These are phyloP conservation scores for Phoenix roebelenii DNA, from an alignment of 176 grass and related monocot genomes.

Conservation along the genomic window DNA sequence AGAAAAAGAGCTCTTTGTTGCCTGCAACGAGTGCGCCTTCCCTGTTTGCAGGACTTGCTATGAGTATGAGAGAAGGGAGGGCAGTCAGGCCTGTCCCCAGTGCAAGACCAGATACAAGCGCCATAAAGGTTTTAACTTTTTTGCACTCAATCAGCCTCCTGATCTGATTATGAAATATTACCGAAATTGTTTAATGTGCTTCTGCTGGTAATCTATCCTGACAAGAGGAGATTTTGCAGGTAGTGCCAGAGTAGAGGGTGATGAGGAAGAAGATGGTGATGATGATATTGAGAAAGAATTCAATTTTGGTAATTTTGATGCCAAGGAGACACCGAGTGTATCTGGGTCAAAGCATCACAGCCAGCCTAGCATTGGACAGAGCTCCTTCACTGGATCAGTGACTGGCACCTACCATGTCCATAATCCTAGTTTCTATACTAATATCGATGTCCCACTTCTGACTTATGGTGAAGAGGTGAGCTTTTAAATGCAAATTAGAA, in stretches of 20 bases:
- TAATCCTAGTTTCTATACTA: background rate
- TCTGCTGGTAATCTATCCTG: background rate
- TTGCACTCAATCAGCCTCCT: background rate
- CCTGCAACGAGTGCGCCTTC: constrained; percentile 44
- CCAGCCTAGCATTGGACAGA: constrained; percentile 24
- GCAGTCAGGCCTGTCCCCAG: constrained; percentile 39
- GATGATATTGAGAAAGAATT: constrained; percentile 41
- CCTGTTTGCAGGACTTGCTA: constrained; percentile 40
- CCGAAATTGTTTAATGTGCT: background rate
- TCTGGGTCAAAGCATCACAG: constrained; percentile 13
- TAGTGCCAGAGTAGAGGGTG: constrained; percentile 36
- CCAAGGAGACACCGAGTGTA: constrained; percentile 4
- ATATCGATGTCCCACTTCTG: constrained; percentile 21
- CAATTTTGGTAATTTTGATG: constrained; percentile 18
- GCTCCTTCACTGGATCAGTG: background rate
- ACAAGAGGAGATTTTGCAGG: constrained; percentile 18
- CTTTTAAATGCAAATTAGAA: background rate
- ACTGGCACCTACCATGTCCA: background rate
- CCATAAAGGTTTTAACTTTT: constrained; percentile 29
- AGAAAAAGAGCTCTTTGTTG: constrained; percentile 31
- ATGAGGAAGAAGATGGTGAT: constrained; percentile 43
- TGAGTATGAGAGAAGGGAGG: constrained; percentile 42
- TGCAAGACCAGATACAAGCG: constrained; percentile 48
- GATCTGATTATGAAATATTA: background rate
- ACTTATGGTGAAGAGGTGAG: constrained; percentile 46